Evolutionary conservation across 495 filamentous ascomycete species (phyloP).

Genomic region (Hypoxylon trugodes): DNA sequence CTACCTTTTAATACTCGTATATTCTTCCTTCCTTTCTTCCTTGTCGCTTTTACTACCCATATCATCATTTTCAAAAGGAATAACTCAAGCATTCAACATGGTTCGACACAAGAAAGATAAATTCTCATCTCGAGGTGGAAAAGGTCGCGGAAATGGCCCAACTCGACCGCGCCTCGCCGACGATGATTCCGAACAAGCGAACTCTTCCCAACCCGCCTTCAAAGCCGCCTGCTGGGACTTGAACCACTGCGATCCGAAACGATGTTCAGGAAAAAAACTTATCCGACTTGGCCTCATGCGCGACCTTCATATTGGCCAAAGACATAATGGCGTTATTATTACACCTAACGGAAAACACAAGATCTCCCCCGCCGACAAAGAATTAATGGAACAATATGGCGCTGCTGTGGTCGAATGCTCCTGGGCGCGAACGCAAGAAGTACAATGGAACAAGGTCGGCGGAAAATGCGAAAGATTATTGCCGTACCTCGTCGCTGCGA

Average conservation of each 20-base stretch:
- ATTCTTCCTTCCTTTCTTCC: not conserved
- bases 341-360: constrained; percentile 90
- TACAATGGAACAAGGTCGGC: constrained; percentile 89
- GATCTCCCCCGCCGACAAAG: constrained; percentile 80
- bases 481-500: constrained; percentile 95
- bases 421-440: constrained; percentile 90
- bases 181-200: constrained; percentile 49
- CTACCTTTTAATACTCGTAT: not conserved
- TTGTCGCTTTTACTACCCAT: not conserved
- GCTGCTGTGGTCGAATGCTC: constrained; percentile 97
- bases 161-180: constrained; percentile 42
- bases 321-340: constrained; percentile 88
- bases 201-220: constrained; percentile 67
- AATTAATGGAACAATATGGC: constrained; percentile 84
- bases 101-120: constrained; percentile 95
- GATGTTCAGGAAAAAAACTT: constrained; percentile 93
- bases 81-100: constrained; percentile 60
- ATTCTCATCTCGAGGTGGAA: constrained; percentile 71
- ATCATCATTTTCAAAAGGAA: not conserved
- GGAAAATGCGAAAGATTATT: constrained; percentile 94
- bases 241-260: constrained; percentile 95
- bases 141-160: constrained; percentile 62
- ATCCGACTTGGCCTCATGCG: constrained; percentile 94
- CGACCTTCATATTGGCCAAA: constrained; percentile 89
- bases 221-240: constrained; percentile 98